phyloP scores from a whole-genome alignment of 352 stramenopile species.

The Lagenidium giganteum region DNA sequence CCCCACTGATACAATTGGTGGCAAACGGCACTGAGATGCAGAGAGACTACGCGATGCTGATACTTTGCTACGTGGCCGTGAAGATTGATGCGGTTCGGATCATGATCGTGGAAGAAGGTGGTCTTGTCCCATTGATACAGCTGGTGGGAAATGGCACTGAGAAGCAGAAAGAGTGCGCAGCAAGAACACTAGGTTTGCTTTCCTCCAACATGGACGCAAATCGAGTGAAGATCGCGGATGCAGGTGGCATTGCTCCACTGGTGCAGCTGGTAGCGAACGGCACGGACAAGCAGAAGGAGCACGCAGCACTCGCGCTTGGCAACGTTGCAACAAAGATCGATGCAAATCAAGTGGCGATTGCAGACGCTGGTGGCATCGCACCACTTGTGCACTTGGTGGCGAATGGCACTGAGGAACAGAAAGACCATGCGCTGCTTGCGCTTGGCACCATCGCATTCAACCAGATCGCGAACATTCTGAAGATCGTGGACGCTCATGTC shows the following conservation, averaged over 20 bases:
- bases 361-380: background rate
- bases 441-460: background rate
- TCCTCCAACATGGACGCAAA: background rate
- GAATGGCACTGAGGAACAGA: background rate
- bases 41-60: background rate
- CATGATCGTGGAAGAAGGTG: background rate
- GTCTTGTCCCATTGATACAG: background rate
- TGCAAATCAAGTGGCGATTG: background rate
- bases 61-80: background rate
- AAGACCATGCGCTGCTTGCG: background rate
- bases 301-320: background rate
- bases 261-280: background rate
- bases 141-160: background rate
- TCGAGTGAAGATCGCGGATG: background rate
- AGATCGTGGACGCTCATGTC: background rate
- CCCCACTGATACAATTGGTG: background rate
- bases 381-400: background rate
- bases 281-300: background rate
- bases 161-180: slow-evolving; percentile 1
- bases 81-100: background rate
- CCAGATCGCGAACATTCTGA: background rate
- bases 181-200: background rate
- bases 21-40: background rate
- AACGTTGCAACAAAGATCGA: background rate
- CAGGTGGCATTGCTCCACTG: slow-evolving; percentile 1